Evolutionary conservation across 768 basidiomycete species (phyloP).

Genomic region (Mycena pura): DNA sequence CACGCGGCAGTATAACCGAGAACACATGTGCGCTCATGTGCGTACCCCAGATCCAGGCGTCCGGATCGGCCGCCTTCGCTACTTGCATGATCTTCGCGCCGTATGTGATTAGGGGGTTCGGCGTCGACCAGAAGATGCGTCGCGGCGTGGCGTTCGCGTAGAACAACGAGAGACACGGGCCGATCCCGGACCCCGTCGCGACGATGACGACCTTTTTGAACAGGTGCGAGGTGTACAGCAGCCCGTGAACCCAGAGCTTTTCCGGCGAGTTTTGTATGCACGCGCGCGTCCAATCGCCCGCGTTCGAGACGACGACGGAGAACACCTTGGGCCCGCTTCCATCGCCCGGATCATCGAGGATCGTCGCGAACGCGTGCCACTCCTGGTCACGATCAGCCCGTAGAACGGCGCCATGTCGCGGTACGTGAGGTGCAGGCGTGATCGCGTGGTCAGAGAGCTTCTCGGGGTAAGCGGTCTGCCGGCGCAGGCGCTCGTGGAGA

Average conservation of each 20-base stretch:
- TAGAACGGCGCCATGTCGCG: conserved; percentile 43
- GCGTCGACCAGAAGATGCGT: conserved; percentile 50
- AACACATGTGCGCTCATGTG: too few relatives aligned
- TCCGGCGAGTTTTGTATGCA: conserved; percentile 55
- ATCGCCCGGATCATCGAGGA: conserved; percentile 23
- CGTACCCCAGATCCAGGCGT: conserved; percentile 41
- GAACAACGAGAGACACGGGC: conserved; percentile 48
- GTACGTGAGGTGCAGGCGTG: conserved; percentile 61
- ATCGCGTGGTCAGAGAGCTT: conserved; percentile 61
- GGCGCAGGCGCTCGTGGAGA: conserved; percentile 52
- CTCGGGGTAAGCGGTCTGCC: conserved; percentile 54
- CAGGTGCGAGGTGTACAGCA: conserved; percentile 54
- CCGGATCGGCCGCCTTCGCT: conserved; percentile 45
- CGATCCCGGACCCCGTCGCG: conserved; percentile 62
- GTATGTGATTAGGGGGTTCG: conserved; percentile 47
- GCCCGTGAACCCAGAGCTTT: conserved; percentile 60
- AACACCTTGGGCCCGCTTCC: conserved; percentile 46
- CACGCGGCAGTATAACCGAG: too few relatives aligned
- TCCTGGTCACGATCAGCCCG: conserved; percentile 36
- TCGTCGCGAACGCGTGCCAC: conserved; percentile 49
- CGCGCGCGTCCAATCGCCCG: conserved; percentile 63
- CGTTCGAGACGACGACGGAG: conserved; percentile 59
- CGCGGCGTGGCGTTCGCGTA: conserved; percentile 44
- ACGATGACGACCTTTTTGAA: conserved; percentile 60
- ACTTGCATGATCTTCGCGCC: conserved; percentile 47